Base-by-base conservation (phyloP, 345 rosid species). In the Adansonia digitata region DNA sequence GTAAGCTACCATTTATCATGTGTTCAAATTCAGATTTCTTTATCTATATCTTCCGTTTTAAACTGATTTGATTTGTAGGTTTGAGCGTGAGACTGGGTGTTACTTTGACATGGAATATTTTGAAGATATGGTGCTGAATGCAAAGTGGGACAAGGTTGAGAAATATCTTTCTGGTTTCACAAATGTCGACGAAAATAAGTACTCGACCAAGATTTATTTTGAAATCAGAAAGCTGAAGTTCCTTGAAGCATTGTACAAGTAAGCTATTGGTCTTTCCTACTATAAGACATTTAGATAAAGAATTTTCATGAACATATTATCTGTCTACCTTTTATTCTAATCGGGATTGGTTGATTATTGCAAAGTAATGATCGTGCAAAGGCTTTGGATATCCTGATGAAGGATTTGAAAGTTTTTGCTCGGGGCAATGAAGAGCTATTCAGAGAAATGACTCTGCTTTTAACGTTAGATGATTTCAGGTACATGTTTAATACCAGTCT, bases 211-310 rank as follows among this genome's bases (percentile, higher is more conserved):
- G 77, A 75, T 77, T 7, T 82, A 60, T 70, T 85, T 85, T 3
- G 86, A 85, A 76, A 81, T 82, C 46, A 67, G 86, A 68, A 83
- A 85, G 74, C 83, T 77, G 55, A 83, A 73, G 27, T 85, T 75
- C 62, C 80, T 85, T 4, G 86, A 85, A 81, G 78, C 88, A 5
- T 75, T 85, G 71, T 82, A 85, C 56, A 75, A 77, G 88, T 85
- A 71, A 78, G 81, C 46, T 48, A 5, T 12, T 68, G 4, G 2
- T 1, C 42, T 7, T 24, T 8, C 22, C 13, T 3, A 59, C 56
- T 52, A 14, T 0, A 24, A n/a, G 26, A 85, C 10, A 51, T 64
- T 71, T 5, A 26, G 5, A 31, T 72, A 22, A 40, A 35, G 87
- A 26, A 45, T 49, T 22, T 52, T 68, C 57, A 39, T 7, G 40